These are phyloP conservation scores for Psilocybe subaeruginosa DNA, from an alignment of 768 basidiomycete genomes.

Conservation along the genomic window DNA sequence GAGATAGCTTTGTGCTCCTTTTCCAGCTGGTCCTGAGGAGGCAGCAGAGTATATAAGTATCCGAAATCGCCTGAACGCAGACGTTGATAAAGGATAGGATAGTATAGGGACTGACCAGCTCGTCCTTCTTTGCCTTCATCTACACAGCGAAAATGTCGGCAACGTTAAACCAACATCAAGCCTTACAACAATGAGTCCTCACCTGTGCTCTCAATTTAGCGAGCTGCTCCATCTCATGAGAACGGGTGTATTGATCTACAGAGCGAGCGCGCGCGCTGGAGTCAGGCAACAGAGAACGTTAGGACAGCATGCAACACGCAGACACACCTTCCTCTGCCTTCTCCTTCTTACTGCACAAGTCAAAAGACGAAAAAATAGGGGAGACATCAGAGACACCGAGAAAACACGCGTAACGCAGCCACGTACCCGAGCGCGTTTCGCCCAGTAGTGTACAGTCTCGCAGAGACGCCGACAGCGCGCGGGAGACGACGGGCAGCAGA, in stretches of 20 bases:
- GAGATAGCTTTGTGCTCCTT: conserved; percentile 7
- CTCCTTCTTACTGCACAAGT: conserved; percentile 64
- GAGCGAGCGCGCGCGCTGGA: neutral
- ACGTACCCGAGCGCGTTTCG: conserved; percentile 66
- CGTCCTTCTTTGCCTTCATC: conserved; percentile 38
- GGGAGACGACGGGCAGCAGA: conserved; percentile 46
- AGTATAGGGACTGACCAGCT: conserved; percentile 30
- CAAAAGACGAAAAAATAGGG: neutral
- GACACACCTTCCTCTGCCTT: conserved; percentile 61
- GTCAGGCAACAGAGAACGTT: neutral
- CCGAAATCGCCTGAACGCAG: too few relatives aligned
- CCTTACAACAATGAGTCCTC: conserved; percentile 17
- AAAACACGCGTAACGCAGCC: conserved; percentile 19
- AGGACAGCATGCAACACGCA: too few relatives aligned
- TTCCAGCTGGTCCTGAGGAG: conserved; percentile 1
- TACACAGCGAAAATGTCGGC: conserved; percentile 2
- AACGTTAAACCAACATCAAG: too few relatives aligned
- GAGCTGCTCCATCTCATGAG: conserved; percentile 60
- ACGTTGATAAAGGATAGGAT: neutral
- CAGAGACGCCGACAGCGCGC: conserved; percentile 34
- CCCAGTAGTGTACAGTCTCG: conserved; percentile 42
- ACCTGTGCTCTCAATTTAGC: conserved; percentile 64
- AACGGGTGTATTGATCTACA: conserved; percentile 65
- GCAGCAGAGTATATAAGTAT: too few relatives aligned
- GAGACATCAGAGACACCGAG: conserved; percentile 19